A percentile compares a stretch with the other conserved stretches of the same genome.
These are phyloP conservation scores for Cladorrhinum samala DNA, from an alignment of 495 filamentous ascomycete species.

Conservation along the genomic window DNA sequence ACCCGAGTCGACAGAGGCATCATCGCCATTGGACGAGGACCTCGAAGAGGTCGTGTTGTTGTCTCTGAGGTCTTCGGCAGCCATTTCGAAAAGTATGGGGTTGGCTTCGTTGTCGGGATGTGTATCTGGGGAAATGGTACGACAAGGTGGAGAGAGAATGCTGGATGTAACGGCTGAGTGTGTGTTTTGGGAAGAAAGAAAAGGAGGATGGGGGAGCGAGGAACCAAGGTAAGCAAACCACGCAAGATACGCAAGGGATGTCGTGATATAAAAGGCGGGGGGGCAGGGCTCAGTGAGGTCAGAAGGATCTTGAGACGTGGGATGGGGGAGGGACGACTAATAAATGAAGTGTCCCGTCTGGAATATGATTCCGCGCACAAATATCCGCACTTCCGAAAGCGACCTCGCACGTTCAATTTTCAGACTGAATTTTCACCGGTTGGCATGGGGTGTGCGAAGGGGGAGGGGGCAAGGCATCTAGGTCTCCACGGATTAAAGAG, in stretches of 20 bases:
- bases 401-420: slow-evolving; percentile 4
- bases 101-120: not conserved
- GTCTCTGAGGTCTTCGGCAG: slow-evolving; percentile 16
- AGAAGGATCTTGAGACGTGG: slow-evolving; percentile 1
- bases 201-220: not conserved
- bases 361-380: no score
- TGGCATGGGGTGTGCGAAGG: not conserved
- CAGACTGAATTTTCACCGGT: not conserved
- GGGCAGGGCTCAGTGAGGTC: not conserved
- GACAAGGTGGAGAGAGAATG: not conserved
- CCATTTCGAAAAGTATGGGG: slow-evolving; percentile 31
- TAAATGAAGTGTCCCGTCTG: slow-evolving; percentile 12
- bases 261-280: slow-evolving; percentile 1
- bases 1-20: slow-evolving; percentile 66
- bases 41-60: slow-evolving; percentile 19
- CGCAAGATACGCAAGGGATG: not conserved
- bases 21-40: slow-evolving; percentile 32
- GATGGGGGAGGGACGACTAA: slow-evolving; percentile 11
- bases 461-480: slow-evolving; percentile 1
- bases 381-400: slow-evolving; percentile 8
- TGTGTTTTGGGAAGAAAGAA: not conserved
- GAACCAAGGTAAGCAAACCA: not conserved
- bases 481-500: not conserved
- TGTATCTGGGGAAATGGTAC: not conserved
- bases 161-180: not conserved